Percentiles rank a stretch among this genome's conserved stretches.
phyloP scores from a whole-genome alignment of 129 eudicot genomes.

The Gnaphalium uliginosum region DNA sequence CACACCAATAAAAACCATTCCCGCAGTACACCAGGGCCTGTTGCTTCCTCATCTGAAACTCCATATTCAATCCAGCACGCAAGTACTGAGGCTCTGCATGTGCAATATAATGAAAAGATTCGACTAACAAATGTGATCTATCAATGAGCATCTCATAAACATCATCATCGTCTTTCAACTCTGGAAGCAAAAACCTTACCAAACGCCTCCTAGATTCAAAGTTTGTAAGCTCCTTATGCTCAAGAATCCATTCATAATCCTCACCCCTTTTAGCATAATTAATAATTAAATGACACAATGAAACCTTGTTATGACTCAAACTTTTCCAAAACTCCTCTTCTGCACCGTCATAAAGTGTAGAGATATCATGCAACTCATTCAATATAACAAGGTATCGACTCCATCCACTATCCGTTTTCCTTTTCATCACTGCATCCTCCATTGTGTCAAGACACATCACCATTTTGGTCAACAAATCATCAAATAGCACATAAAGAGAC shows the following conservation, averaged over 20 bases:
- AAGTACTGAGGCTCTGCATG: conserved; percentile 44
- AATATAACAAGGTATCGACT: conserved; percentile 55
- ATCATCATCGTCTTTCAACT: conserved; percentile 60
- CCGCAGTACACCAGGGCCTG: conserved; percentile 83
- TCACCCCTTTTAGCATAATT: conserved; percentile 56
- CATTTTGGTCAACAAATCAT: neutral
- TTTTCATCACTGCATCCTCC: neutral
- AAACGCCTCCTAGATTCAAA: conserved; percentile 78
- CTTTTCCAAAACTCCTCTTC: conserved; percentile 44
- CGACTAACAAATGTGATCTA: conserved; percentile 65
- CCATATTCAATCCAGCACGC: conserved; percentile 65
- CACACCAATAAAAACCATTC: conserved; percentile 91
- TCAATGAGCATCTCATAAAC: conserved; percentile 80
- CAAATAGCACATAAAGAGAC: neutral
- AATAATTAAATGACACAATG: conserved; percentile 50
- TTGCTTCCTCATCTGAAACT: conserved; percentile 83
- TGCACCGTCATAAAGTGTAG: conserved; percentile 46
- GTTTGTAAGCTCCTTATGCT: conserved; percentile 59
- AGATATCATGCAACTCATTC: conserved; percentile 46
- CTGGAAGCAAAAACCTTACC: conserved; percentile 74
- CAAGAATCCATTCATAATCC: conserved; percentile 66
- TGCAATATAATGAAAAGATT: conserved; percentile 70
- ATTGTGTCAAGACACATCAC: neutral
- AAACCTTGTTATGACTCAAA: conserved; percentile 52
- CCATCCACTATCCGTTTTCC: neutral